Evolutionary conservation across 1,284 basidiomycete genomes (phyloP), one percentile per base, ranked within the genome.

Genomic region (Ceratobasidium sp.): DNA sequence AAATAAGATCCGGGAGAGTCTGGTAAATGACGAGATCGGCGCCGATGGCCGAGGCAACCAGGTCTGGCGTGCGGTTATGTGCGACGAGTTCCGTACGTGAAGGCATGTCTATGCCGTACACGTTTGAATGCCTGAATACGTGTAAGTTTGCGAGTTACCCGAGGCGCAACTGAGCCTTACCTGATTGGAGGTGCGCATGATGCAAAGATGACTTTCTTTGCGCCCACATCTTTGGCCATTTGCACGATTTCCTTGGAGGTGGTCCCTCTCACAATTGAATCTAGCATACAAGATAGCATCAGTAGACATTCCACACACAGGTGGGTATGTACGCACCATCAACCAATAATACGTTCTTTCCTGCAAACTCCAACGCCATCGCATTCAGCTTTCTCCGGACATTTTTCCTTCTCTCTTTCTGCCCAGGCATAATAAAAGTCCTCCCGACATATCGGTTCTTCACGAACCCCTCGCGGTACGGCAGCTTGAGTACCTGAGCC

Each of bases 101-200:
- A 39, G 98, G 98, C 98, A 99, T 99, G 85, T 99, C 98, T 81
- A 99, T 99, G 41, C 98, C 98, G 83, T 99, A 99, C 6, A 99
- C 98, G 81, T 99, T 98, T 11, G 95, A 92, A 82, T 91, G 89
- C 56, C 95, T 94, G 76, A 74, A 49, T 46, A 68, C 22, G 64
- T 16, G 54, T 66, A 34, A 51, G 66, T 27, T 22, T 56, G 24
- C 29, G 2, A 6, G 34, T n/a, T 39, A 46, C 43, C 31, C 22
- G 39, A 41, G 27, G 16, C 27, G 16, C n/a, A 51, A 41, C 14
- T 27, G 19, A 2, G 19, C 65, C 78, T 68, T 77, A 92, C 87
- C 95, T 88, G 80, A 99, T 98, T 1, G 97, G 95, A 14, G 98
- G 98, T 16, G 98, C 95, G 80, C 97, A 99, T 71, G 95, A 98